Evolutionary conservation across 2,329 filamentous ascomycete species (phyloP).

Genomic region (Neonectria magnoliae): DNA sequence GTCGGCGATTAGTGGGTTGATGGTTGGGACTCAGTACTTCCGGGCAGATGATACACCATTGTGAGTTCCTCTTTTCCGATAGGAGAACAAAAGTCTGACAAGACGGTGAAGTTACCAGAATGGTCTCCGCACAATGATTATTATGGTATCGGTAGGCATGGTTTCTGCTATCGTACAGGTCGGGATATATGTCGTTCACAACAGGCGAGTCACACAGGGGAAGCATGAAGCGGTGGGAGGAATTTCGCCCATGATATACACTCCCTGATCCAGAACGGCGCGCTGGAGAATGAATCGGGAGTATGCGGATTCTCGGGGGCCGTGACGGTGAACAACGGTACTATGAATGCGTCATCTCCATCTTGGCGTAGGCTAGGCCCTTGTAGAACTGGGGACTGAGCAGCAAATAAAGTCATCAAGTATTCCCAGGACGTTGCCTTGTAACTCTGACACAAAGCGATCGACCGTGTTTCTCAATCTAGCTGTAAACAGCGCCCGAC

Average conservation of each 20-base stretch:
- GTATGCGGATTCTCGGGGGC: no score
- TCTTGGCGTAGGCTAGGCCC: no score
- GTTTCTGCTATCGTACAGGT: slow-evolving; percentile 52
- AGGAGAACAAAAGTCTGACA: not conserved
- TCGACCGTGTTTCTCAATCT: not conserved
- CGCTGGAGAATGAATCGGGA: no score
- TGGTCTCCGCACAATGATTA: slow-evolving; percentile 57
- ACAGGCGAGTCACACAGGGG: slow-evolving; percentile 43
- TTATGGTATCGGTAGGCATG: slow-evolving; percentile 55
- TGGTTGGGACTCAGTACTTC: slow-evolving; percentile 61
- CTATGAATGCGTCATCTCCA: no score
- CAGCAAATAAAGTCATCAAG: no score
- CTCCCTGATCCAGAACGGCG: not conserved
- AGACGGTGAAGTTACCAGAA: slow-evolving; percentile 50
- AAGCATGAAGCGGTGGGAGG: slow-evolving; percentile 28
- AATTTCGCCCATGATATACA: slow-evolving; percentile 13
- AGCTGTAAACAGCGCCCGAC: not conserved
- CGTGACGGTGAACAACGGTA: no score
- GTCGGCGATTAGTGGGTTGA: slow-evolving; percentile 57
- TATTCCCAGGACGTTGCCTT: no score
- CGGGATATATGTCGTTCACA: slow-evolving; percentile 51
- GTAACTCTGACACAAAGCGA: not conserved
- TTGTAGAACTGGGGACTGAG: no score
- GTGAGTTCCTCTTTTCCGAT: not conserved
- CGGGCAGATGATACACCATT: slow-evolving; percentile 52